Evolutionary conservation across 2,329 filamentous ascomycete genomes (phyloP), one percentile per base, ranked within the genome.

Genomic region (Teratosphaeria epicoccoides): DNA sequence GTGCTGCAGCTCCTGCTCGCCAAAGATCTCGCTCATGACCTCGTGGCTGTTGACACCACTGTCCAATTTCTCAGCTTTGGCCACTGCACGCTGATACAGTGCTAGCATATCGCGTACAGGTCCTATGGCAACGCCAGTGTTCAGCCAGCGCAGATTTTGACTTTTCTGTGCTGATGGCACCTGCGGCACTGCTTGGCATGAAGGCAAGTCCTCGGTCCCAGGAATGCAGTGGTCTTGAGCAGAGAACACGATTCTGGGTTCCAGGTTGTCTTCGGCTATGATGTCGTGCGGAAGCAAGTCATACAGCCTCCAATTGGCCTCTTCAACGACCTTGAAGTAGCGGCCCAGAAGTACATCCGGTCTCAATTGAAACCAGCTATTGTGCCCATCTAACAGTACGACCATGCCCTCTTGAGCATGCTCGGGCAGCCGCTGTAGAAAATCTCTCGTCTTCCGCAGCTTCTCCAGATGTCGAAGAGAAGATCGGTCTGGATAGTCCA

Each of bases 181-280:
- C 22, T 73, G 62, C 0, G 80, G 78, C 1, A 78, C 70, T 14
- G 73, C 71, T 37, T 68, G 70, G 58, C 80, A 82, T 10, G 73
- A 73, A 37, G 72, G 64, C 33, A 40, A 40, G 33, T 40, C n/a
- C 3, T 62, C 51, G 11, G 68, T 53, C 43, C 70, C 69, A 1
- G 70, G 70, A 52, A 71, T 70, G 55, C 79, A 82, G 26, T 68
- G 60, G 63, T 82, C 81, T 49, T 73, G 71, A 2, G 78, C 77
- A 3, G 71, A 75, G 56, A 81, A 82, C 1, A 82, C 58, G 10
- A 82, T 74, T 1, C 71, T 75, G 57, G 80, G 76, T 4, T 70
- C 70, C 57, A 76, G 73, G 57, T 71, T 72, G 43, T 58, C 53
- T 4, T 17, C 49, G 20, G 52, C 46, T 5, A 49, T 51, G 6